Evolutionary conservation across 2,329 filamentous ascomycete species (phyloP).

Genomic region (Trichoderma lentiforme): DNA sequence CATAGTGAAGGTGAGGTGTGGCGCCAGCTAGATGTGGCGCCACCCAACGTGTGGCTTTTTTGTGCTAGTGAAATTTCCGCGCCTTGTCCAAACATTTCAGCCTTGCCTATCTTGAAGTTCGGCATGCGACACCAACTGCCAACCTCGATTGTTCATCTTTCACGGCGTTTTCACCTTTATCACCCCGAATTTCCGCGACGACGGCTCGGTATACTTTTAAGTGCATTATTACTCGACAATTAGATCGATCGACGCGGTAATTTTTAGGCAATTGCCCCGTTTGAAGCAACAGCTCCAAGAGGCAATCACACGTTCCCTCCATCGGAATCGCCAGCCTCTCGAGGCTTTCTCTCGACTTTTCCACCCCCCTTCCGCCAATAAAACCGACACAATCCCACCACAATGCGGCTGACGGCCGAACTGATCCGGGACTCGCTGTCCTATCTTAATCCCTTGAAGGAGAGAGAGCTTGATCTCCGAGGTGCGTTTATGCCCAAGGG

Average conservation of each 20-base stretch:
- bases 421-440: slow-evolving; percentile 92
- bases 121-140: slow-evolving; percentile 7
- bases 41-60: slow-evolving; percentile 17
- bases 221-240: background rate
- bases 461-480: slow-evolving; percentile 98
- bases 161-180: background rate
- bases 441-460: slow-evolving; percentile 97
- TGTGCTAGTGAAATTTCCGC: slow-evolving; percentile 30
- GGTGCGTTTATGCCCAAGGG: slow-evolving; percentile 66
- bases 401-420: slow-evolving; percentile 93
- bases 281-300: background rate
- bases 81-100: slow-evolving; percentile 31
- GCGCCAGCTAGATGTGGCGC: slow-evolving; percentile 4
- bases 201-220: no score
- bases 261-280: background rate
- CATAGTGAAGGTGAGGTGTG: background rate
- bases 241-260: background rate
- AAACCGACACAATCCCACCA: slow-evolving; percentile 34
- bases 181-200: background rate
- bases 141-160: background rate
- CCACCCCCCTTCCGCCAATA: background rate
- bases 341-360: background rate
- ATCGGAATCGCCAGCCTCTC: background rate
- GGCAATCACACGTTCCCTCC: background rate
- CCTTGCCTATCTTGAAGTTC: slow-evolving; percentile 23